Base-by-base conservation (phyloP, 176 grass and related monocot genomes). In the Saccharum spontaneum region DNA sequence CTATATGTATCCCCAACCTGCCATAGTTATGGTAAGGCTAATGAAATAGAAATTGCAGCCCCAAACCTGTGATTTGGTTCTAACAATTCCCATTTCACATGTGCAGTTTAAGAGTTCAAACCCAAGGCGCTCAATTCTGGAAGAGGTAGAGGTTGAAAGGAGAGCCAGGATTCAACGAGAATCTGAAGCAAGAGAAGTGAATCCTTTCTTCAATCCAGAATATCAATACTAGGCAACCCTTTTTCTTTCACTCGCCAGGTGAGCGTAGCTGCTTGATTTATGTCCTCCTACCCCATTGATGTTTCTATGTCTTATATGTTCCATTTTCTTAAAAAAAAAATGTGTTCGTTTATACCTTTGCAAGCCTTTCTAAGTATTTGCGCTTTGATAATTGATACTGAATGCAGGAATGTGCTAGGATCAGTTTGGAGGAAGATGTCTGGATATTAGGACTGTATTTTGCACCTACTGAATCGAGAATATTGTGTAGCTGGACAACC, bases 91-190 rank as follows among this genome's bases (percentile, higher is more conserved):
- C 39, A 31, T 40, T 80, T 82, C 28, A 62, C 31, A 61, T 18
- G 2, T 90, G 61, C 90, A 99, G 94, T 89, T 91, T 23, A 84
- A 76, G 54, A 81, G 73, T 79, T 81, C 90, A 76, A 89, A 94
- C 45, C 26, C 86, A 23, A 89, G 84, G 17, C 92, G 88, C 30
- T 88, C 97, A 17, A 90, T 99, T 76, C 79, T 99, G 59, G 97
- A 99, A 83, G 97, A 97, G 90, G 97, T 99, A 49, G 94, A 99
- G 70, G 88, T 86, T 22, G 87, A 99, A 89, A 92, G 82, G 79
- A 92, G 88, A 63, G 80, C 85, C 13, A 87, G 78, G 65, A 83
- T 92, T 48, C 84, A 92, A 83, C 84, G 62, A 88, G 94, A 94
- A 66, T 76, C 85, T 30, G 86, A 91, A 83, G 40, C 90, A 7